phyloP scores from a whole-genome alignment of 352 stramenopile species.

The Achlya hypogyna region DNA sequence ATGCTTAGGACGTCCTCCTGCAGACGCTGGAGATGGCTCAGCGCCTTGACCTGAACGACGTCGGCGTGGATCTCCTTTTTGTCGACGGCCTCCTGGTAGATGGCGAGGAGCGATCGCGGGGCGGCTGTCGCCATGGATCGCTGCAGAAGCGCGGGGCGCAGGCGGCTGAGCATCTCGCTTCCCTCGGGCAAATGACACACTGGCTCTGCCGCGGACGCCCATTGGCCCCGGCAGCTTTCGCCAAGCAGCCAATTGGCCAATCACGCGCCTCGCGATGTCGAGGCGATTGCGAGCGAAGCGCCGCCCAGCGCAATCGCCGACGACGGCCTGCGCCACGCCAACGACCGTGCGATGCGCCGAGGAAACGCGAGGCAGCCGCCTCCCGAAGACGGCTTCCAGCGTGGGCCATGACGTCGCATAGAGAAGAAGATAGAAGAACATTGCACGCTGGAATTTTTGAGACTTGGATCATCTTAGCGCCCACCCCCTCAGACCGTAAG shows the following conservation, averaged over 20 bases:
- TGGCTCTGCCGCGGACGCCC: not conserved
- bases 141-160: not conserved
- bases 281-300: not conserved
- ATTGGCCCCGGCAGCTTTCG: not conserved
- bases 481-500: no score
- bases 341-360: no score
- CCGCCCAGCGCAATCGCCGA: no score
- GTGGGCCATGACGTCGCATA: no score
- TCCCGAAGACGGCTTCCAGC: no score
- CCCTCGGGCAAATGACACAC: not conserved
- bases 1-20: slow-evolving; percentile 1
- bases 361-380: no score
- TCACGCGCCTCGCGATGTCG: not conserved
- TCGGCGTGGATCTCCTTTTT: slow-evolving; percentile 12
- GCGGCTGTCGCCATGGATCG: not conserved
- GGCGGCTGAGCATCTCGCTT: not conserved
- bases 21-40: slow-evolving; percentile 4
- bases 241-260: not conserved
- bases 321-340: no score
- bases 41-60: slow-evolving; percentile 6
- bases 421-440: no score
- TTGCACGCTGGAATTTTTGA: no score
- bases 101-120: slow-evolving; percentile 10
- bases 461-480: no score
- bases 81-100: slow-evolving; percentile 13